phyloP scores from a whole-genome alignment of 768 basidiomycete genomes.

The Mycena galopus region DNA sequence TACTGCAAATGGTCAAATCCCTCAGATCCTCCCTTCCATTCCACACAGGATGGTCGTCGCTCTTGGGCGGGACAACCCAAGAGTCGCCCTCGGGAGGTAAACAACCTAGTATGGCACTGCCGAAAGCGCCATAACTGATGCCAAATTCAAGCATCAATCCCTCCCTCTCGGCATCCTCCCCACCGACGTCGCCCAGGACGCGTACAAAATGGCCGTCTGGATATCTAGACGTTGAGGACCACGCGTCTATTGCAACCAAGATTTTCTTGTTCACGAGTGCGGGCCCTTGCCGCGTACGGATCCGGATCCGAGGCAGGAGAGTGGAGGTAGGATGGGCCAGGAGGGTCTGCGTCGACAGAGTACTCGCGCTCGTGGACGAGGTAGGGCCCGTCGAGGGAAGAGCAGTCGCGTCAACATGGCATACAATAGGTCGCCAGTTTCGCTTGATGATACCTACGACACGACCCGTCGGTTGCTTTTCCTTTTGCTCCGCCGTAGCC shows the following conservation, averaged over 20 bases:
- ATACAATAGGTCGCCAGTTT: constrained; percentile 97
- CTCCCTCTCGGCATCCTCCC: constrained; percentile 97
- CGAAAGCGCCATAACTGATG: constrained; percentile 96
- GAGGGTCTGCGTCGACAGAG: constrained; percentile 89
- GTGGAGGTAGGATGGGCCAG: constrained; percentile 95
- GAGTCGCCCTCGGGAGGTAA: constrained; percentile 89
- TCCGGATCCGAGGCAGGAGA: constrained; percentile 91
- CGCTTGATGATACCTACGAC: constrained; percentile 94
- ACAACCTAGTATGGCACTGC: constrained; percentile 94
- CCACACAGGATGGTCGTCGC: constrained; percentile 70
- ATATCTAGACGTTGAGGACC: constrained; percentile 89
- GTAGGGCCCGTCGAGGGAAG: constrained; percentile 70
- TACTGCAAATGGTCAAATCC: constrained; percentile 90
- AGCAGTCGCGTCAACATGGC: constrained; percentile 93
- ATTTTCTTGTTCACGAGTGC: constrained; percentile 93
- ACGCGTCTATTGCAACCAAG: constrained; percentile 93
- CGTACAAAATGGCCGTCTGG: constrained; percentile 98
- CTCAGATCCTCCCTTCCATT: constrained; percentile 89
- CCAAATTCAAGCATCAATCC: constrained; percentile 94
- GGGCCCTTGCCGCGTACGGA: constrained; percentile 95
- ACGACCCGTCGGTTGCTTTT: constrained; percentile 91
- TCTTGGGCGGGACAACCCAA: constrained; percentile 93
- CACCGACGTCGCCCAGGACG: constrained; percentile 88
- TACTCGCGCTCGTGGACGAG: constrained; percentile 66
- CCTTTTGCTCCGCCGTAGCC: constrained; percentile 54